phyloP scores from a whole-genome alignment of 2,329 filamentous ascomycete species.

The Sarocladium kiliense region DNA sequence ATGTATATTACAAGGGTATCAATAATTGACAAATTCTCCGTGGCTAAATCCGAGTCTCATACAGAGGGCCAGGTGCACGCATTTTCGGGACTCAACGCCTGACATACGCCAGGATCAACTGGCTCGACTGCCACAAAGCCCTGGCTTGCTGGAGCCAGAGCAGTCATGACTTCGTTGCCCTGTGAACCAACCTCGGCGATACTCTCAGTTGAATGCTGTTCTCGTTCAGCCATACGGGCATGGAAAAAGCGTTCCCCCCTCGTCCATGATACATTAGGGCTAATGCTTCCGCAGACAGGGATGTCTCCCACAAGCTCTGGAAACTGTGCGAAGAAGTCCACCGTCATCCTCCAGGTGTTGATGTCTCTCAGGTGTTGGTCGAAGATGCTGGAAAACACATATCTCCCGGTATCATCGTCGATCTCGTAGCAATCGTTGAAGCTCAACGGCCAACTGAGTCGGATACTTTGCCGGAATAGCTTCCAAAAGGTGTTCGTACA shows the following conservation, averaged over 20 bases:
- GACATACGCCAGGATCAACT: not conserved
- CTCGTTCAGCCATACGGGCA: not conserved
- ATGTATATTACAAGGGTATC: not conserved
- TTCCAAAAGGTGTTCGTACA: constrained; percentile 24
- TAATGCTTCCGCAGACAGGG: not conserved
- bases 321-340: constrained; percentile 20
- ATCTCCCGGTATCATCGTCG: constrained; percentile 19
- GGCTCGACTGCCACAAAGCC: not conserved
- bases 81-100: not conserved
- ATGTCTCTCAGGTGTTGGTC: constrained; percentile 21
- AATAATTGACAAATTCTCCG: no score
- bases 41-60: not conserved
- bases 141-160: no score
- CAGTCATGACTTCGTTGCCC: not conserved
- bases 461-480: constrained; percentile 17
- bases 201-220: not conserved
- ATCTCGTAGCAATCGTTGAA: constrained; percentile 22
- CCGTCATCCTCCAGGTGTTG: constrained; percentile 22
- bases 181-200: not conserved
- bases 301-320: constrained; percentile 27
- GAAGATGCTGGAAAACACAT: constrained; percentile 19
- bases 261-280: not conserved
- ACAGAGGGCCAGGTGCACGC: not conserved
- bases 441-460: constrained; percentile 19
- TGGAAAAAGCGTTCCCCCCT: not conserved